Base-by-base conservation (phyloP, 139 green algal genomes). In the Chlamydomonas sp. region DNA sequence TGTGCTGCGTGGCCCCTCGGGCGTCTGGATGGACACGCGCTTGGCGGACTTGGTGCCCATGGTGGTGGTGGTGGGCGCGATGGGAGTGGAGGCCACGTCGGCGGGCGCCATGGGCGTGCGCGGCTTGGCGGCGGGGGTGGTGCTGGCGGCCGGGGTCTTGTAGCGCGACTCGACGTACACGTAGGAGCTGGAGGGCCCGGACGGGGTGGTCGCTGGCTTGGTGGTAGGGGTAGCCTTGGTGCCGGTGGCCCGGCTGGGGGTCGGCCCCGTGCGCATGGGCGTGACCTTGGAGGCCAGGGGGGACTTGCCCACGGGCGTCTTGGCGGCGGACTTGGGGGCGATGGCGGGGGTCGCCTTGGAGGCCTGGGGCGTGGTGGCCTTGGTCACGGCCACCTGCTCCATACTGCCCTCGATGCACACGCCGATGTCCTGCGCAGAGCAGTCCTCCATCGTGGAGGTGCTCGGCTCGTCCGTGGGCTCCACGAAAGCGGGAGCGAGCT, bases 11-110 rank as follows among this genome's bases (percentile, higher is more conserved):
- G 83, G 31, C 0, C 72, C 83, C 83, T 87, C 83, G 4, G 83
- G 83, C 5, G 83, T 87, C 73, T 80, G 62, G 74, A 87, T 87
- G 7, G 83, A 87, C 3, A 87, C 83, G 61, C 83, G 83, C 83
- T 87, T 87, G 7, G n/a, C 5, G 5, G 83, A 87, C 83, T 87
- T 87, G 62, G 72, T 63, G n/a, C 72, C 73, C 0, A 61, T 58
- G 4, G 83, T 73, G 1, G 83, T 73, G 49, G 75, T 66, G 60
- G 81, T 86, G 63, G 71, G 73, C 17, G 72, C 83, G 15, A 76
- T 73, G 1, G 83, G 83, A 1, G 83, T 87, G 20, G 73, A 8
- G 71, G 60, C n/a, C 7, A 59, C 14, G 16, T 49, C 79, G 0
- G 78, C 10, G 3, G 61, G 62, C 20, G 71, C 20, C 12, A 60